Conservation (phyloP, 75 land plant species). For the Cupressus sempervirens region DNA sequence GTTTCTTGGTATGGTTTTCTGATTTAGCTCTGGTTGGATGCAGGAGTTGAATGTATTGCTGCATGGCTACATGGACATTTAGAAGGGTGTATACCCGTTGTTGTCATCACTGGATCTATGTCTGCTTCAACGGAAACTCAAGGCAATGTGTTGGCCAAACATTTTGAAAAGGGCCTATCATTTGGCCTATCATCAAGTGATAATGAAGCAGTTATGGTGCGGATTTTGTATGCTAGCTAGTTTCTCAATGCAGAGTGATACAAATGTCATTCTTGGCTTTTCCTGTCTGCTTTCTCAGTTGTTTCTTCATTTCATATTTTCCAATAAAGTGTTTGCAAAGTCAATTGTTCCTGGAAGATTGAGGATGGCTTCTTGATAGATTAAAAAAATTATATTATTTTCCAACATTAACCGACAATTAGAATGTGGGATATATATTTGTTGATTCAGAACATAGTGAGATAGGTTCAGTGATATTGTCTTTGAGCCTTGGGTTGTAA, state of each 20-base stretch:
- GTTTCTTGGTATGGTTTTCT: neutral
- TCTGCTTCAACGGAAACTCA: neutral
- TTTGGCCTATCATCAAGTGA: slow-evolving; percentile 1
- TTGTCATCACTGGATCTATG: slow-evolving; percentile 12
- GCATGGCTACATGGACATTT: slow-evolving; percentile 20
- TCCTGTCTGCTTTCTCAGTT: neutral
- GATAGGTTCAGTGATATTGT: neutral
- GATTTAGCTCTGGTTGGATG: neutral
- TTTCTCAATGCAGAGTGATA: neutral
- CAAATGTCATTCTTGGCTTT: neutral
- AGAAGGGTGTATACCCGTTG: slow-evolving; percentile 15
- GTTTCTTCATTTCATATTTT: neutral
- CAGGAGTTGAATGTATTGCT: slow-evolving; percentile 18
- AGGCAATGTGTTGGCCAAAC: neutral
- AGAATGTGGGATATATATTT: neutral
- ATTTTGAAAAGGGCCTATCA: slow-evolving; percentile 6
- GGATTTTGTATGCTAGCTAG: neutral
- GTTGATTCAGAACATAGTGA: neutral
- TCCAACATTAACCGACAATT: neutral
- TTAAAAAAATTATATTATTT: neutral
- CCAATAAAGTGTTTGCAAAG: neutral
- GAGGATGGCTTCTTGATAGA: neutral
- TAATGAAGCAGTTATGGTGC: slow-evolving; percentile 9
- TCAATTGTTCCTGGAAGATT: neutral
- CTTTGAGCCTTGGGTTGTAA: neutral